Base-by-base conservation (phyloP, 2,329 filamentous ascomycete genomes). In the Cladophialophora chaetospira region DNA sequence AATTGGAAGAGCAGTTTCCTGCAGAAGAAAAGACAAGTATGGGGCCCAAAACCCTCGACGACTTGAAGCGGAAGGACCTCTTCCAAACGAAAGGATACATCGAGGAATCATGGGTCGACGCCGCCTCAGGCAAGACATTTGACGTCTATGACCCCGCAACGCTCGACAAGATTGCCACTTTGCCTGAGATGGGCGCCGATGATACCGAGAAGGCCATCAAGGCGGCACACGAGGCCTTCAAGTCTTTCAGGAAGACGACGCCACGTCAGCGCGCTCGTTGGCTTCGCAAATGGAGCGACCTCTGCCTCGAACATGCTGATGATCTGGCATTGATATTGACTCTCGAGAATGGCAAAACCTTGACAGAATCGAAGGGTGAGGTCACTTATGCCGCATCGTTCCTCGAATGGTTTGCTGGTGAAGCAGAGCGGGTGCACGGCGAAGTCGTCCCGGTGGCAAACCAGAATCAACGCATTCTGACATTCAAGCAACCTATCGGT, bases 71-170 rank as follows among this genome's bases (percentile, higher is more conserved):
- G 26, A 61, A 65, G 28, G 66, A 68, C 47, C 63, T 68, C 35
- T 63, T 68, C 48, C 62, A 65, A 42, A 58, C 61, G 21, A 61
- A 67, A 50, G 65, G 65, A 9, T 67, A 63, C 59, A 66, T 67
- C 49, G 51, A 61, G 15, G 64, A 61, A 11, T 53, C 55, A 78
- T 97, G 92, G 91, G 83, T 95, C 61, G 81, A 82, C 65, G 89
- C 93, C 66, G 84, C 85, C 69, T 95, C 90, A 0, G 91, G 91
- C 70, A 87, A 94, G 82, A 96, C 90, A 38, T 99, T 97, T 73
- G 86, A 93, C 71, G 89, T 97, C 59, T 57, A 55, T 21, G 91
- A 99, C 72, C 94, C 94, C 5, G 87, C 91, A 1, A 90, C 89
- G 9, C 88, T 89, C 65, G 82, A 88, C 65, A 74, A 88, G 29